phyloP scores from a whole-genome alignment of 2,329 filamentous ascomycete species.

The Coniochaeta sp. region DNA sequence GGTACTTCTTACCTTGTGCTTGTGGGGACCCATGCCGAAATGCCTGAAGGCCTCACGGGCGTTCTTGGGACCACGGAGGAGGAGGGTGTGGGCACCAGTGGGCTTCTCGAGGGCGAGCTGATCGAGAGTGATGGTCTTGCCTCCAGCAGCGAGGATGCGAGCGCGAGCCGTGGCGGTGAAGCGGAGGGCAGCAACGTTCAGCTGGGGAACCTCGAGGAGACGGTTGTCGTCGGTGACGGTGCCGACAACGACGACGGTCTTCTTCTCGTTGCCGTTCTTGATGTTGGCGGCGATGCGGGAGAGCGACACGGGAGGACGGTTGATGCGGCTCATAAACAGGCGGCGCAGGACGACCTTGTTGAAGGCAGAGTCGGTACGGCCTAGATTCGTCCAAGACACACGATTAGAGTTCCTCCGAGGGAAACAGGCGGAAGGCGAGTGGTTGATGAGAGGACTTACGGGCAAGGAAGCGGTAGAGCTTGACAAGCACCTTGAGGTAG shows the following conservation, averaged over 20 bases:
- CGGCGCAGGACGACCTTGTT: constrained; percentile 98
- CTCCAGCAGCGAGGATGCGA: constrained; percentile 86
- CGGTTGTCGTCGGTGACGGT: constrained; percentile 98
- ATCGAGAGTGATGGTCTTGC: constrained; percentile 91
- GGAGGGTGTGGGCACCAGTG: constrained; percentile 93
- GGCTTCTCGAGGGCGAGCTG: constrained; percentile 93
- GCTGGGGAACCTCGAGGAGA: constrained; percentile 81
- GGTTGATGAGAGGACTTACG: constrained; percentile 56
- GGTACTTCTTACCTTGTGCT: constrained; percentile 76
- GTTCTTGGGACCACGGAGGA: constrained; percentile 98
- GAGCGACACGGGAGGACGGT: constrained; percentile 90
- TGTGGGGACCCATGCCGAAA: constrained; percentile 97
- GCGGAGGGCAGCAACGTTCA: constrained; percentile 87
- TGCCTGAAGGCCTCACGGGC: constrained; percentile 96
- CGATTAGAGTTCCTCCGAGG: too few species aligned
- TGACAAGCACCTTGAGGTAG: constrained; percentile 94
- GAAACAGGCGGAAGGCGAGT: too few species aligned
- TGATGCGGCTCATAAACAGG: constrained; percentile 98
- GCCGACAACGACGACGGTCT: constrained; percentile 90
- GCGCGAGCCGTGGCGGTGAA: constrained; percentile 96
- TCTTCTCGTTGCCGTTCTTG: constrained; percentile 57
- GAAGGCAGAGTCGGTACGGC: constrained; percentile 94
- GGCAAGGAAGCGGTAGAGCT: constrained; percentile 95
- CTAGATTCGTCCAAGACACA: constrained; percentile 36
- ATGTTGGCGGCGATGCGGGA: constrained; percentile 77